These are phyloP conservation scores for Dactylellina leptospora DNA, from an alignment of 2,329 filamentous ascomycete species.

Conservation along the genomic window DNA sequence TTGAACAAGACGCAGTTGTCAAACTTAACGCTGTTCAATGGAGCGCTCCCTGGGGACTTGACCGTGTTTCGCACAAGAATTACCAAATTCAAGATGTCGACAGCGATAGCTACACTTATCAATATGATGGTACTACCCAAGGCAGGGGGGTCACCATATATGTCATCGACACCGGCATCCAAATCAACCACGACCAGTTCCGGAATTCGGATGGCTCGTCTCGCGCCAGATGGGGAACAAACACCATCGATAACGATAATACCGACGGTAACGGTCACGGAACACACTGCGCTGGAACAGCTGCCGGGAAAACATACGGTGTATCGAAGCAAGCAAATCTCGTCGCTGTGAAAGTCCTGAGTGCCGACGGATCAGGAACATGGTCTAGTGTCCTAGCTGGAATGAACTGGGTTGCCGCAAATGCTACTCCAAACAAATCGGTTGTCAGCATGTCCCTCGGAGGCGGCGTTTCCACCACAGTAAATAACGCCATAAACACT, in stretches of 20 bases:
- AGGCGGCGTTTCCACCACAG: slow-evolving; percentile 59
- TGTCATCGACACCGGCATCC: slow-evolving; percentile 73
- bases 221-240: slow-evolving; percentile 66
- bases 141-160: slow-evolving; percentile 70
- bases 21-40: slow-evolving; percentile 19
- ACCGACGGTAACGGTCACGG: slow-evolving; percentile 61
- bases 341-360: slow-evolving; percentile 64
- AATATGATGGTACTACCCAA: slow-evolving; percentile 62
- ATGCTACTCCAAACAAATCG: slow-evolving; percentile 55
- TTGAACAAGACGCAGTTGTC: slow-evolving; percentile 39
- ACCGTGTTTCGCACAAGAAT: slow-evolving; percentile 50
- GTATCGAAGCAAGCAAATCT: slow-evolving; percentile 63
- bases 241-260: slow-evolving; percentile 58
- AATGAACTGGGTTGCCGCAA: slow-evolving; percentile 55
- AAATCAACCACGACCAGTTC: slow-evolving; percentile 4
- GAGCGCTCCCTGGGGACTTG: slow-evolving; percentile 50
- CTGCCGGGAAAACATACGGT: slow-evolving; percentile 63
- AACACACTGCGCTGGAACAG: slow-evolving; percentile 64
- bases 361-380: slow-evolving; percentile 60
- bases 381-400: slow-evolving; percentile 58
- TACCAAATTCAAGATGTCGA: slow-evolving; percentile 29
- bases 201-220: slow-evolving; percentile 65
- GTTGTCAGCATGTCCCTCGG: slow-evolving; percentile 59
- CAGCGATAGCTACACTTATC: slow-evolving; percentile 63
- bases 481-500: slow-evolving; percentile 67